Conservation (phyloP, 371 early-diverging fungal genomes). For the Dentiscutata heterogama region DNA sequence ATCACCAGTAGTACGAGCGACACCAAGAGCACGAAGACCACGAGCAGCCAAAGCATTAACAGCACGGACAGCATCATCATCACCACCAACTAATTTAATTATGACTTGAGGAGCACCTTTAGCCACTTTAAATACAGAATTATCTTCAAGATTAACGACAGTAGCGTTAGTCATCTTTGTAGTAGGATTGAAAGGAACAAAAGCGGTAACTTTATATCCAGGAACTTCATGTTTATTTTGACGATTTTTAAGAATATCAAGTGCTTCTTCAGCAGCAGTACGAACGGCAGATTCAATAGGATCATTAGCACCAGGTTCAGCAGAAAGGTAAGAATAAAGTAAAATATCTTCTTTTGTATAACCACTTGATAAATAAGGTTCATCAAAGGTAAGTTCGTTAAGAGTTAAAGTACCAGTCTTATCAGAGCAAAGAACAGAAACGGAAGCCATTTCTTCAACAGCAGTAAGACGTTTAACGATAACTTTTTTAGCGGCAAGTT, state of each 20-base stretch:
- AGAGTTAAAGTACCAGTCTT: slow-evolving; percentile 97
- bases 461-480: slow-evolving; percentile 96
- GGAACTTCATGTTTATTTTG: slow-evolving; percentile 74
- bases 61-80: slow-evolving; percentile 79
- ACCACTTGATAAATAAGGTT: slow-evolving; percentile 82
- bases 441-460: slow-evolving; percentile 96
- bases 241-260: slow-evolving; percentile 70
- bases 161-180: slow-evolving; percentile 93
- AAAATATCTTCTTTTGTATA: slow-evolving; percentile 87
- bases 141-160: slow-evolving; percentile 72
- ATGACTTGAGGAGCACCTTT: slow-evolving; percentile 98
- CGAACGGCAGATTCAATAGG: slow-evolving; percentile 93
- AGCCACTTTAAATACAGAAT: slow-evolving; percentile 81
- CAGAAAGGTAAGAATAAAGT: slow-evolving; percentile 85
- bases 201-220: slow-evolving; percentile 87
- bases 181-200: slow-evolving; percentile 92
- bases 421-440: slow-evolving; percentile 95
- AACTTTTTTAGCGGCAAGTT: slow-evolving; percentile 92
- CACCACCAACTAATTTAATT: slow-evolving; percentile 81
- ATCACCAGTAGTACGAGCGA: slow-evolving; percentile 80
- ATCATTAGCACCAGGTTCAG: slow-evolving; percentile 92
- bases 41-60: slow-evolving; percentile 87
- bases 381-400: slow-evolving; percentile 91
- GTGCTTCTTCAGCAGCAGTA: slow-evolving; percentile 79
- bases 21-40: slow-evolving; percentile 92